These are phyloP conservation scores for Teunomyces gatunensis DNA, from an alignment of 805 yeast genomes.

Conservation along the genomic window DNA sequence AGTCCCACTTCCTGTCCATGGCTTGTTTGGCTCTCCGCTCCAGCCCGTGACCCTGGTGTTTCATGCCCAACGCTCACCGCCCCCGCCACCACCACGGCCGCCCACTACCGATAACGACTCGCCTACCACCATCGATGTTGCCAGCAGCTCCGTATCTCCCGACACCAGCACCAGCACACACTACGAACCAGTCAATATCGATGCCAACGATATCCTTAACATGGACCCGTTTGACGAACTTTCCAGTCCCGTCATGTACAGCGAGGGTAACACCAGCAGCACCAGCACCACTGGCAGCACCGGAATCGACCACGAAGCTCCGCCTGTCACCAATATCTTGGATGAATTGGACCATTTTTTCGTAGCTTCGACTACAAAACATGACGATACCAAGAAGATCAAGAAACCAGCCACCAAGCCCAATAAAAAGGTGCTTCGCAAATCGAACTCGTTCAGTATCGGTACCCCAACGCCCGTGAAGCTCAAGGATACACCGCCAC, in stretches of 20 bases:
- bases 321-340: neutral
- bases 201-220: conserved; percentile 11
- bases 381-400: conserved; percentile 4
- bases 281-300: neutral
- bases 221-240: conserved; percentile 10
- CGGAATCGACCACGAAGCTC: neutral
- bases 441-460: conserved; percentile 12
- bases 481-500: neutral
- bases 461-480: neutral
- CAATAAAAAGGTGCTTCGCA: conserved; percentile 11
- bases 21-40: neutral
- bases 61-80: neutral
- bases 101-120: conserved; percentile 7
- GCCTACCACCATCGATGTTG: conserved; percentile 13
- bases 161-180: neutral
- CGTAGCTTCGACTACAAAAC: neutral
- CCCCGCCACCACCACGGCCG: neutral
- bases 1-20: neutral
- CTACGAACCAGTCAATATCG: conserved; percentile 1
- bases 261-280: neutral
- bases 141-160: conserved; percentile 9
- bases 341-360: neutral
- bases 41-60: neutral
- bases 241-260: neutral
- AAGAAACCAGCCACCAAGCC: conserved; percentile 10